Evolutionary conservation across 169 alveolate genomes (phyloP).

Genomic region (Eimeria tenella): DNA sequence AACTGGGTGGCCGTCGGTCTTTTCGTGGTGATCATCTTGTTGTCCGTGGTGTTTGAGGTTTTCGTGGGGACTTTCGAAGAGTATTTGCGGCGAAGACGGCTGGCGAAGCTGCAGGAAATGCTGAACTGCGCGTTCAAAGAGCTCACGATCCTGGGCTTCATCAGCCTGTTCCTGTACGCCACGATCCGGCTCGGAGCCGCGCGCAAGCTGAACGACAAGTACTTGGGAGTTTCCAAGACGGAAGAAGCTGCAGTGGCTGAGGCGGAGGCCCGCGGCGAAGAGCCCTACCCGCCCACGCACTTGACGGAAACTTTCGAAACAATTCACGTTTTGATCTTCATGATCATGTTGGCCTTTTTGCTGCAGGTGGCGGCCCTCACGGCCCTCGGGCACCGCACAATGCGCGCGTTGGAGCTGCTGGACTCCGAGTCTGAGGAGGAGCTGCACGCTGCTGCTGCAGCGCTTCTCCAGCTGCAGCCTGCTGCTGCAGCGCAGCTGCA

Average conservation of each 20-base stretch:
- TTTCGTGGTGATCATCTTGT: slow-evolving; percentile 34
- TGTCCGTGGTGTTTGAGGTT: slow-evolving; percentile 52
- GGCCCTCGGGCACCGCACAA: slow-evolving; percentile 62
- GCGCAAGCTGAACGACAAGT: slow-evolving; percentile 76
- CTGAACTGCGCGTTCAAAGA: slow-evolving; percentile 73
- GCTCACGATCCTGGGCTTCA: slow-evolving; percentile 80
- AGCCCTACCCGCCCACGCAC: slow-evolving; percentile 77
- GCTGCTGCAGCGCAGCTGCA: neutral
- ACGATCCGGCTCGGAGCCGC: slow-evolving; percentile 31
- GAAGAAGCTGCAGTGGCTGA: slow-evolving; percentile 76
- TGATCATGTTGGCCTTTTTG: slow-evolving; percentile 70
- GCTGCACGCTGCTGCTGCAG: neutral
- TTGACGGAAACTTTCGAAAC: slow-evolving; percentile 77
- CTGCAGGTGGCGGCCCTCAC: slow-evolving; percentile 50
- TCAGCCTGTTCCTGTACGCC: slow-evolving; percentile 57
- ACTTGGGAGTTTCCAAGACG: slow-evolving; percentile 74
- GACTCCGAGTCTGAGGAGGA: slow-evolving; percentile 55
- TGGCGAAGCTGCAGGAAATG: slow-evolving; percentile 41
- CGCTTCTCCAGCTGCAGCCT: neutral
- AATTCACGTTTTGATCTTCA: slow-evolving; percentile 73
- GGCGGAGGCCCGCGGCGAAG: slow-evolving; percentile 66
- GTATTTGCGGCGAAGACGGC: slow-evolving; percentile 30
- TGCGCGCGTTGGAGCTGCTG: neutral
- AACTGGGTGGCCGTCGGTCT: slow-evolving; percentile 68
- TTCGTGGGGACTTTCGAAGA: slow-evolving; percentile 33